These are phyloP conservation scores for Yamadazyma nakazawae DNA, from an alignment of 805 yeast genomes.

Conservation along the genomic window DNA sequence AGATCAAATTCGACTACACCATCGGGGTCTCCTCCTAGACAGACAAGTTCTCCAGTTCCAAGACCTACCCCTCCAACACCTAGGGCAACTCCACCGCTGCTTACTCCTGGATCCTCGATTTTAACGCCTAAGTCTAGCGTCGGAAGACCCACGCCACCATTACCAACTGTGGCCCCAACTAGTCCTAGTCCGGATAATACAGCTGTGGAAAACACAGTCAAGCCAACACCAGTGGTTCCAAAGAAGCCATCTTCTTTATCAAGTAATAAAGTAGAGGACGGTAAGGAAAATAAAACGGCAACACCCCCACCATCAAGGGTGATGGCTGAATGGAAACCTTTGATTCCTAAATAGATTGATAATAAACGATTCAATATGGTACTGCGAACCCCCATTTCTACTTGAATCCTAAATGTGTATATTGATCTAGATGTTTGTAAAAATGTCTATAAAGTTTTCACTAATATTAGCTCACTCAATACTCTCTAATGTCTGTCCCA, in stretches of 20 bases:
- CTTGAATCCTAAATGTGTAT: too few species aligned
- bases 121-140: not conserved
- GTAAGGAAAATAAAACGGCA: slow-evolving; percentile 8
- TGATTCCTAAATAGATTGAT: slow-evolving; percentile 41
- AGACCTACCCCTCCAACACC: not conserved
- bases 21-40: slow-evolving; percentile 14
- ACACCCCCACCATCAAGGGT: slow-evolving; percentile 19
- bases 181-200: not conserved
- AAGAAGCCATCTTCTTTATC: slow-evolving; percentile 30
- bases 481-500: not conserved
- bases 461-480: not conserved
- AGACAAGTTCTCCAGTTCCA: slow-evolving; percentile 18
- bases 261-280: slow-evolving; percentile 16
- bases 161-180: not conserved
- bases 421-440: not conserved
- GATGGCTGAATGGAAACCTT: slow-evolving; percentile 52
- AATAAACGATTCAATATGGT: too few species aligned
- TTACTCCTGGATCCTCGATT: not conserved
- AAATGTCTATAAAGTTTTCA: not conserved
- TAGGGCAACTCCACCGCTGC: slow-evolving; percentile 13
- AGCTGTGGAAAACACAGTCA: not conserved
- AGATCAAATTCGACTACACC: slow-evolving; percentile 31
- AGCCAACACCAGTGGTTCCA: slow-evolving; percentile 33
- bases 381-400: too few species aligned
- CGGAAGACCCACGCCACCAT: not conserved